Evolutionary conservation across 176 grass and related monocot genomes (phyloP).

Genomic region (Oryza nivara): DNA sequence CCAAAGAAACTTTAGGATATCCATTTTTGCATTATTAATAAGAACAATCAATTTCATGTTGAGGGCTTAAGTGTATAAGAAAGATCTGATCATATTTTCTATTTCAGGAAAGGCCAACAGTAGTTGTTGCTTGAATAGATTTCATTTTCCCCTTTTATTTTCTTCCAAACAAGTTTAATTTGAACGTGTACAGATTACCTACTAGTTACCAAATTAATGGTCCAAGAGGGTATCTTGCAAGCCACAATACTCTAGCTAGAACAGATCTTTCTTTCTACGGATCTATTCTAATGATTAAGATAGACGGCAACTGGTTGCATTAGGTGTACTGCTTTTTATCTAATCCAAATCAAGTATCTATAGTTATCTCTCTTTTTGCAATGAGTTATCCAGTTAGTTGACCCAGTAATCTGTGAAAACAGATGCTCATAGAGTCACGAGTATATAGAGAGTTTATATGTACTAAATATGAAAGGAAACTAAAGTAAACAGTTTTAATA

Average conservation of each 20-base stretch:
- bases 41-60: constrained; percentile 5
- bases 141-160: background rate
- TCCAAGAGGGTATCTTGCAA: constrained; percentile 50
- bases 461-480: constrained; percentile 12
- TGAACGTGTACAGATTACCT: constrained; percentile 3
- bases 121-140: background rate
- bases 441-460: background rate
- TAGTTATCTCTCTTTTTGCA: background rate
- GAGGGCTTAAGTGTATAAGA: constrained; percentile 1
- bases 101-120: background rate
- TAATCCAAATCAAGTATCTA: background rate
- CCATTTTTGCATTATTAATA: background rate
- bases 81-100: constrained; percentile 1
- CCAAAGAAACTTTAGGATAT: constrained; percentile 17
- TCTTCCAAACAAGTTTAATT: background rate
- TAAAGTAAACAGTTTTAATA: background rate
- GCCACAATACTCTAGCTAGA: constrained; percentile 26
- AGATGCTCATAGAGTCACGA: background rate
- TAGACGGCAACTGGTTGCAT: constrained; percentile 27
- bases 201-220: constrained; percentile 45
- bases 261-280: constrained; percentile 18
- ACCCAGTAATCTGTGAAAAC: constrained; percentile 19
- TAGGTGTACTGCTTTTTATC: constrained; percentile 40
- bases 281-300: constrained; percentile 32
- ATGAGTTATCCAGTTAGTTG: constrained; percentile 10